Percentiles rank a stretch among this genome's conserved stretches.
Conservation (phyloP, 305 asterid species). For the Lippia alba region DNA sequence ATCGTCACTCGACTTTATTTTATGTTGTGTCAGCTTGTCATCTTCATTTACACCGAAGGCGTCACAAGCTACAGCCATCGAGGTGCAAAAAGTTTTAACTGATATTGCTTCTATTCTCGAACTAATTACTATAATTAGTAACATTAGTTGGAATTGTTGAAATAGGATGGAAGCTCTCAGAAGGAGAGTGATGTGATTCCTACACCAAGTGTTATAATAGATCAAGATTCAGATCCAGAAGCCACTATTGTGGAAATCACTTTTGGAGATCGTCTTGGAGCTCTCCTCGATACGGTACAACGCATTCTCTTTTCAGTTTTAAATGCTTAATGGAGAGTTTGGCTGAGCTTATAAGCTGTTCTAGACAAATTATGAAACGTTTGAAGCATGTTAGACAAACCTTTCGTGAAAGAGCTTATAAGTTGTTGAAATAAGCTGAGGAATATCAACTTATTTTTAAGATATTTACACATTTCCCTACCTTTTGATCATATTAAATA, state of each 20-base stretch:
- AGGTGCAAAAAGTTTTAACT: constrained; percentile 50
- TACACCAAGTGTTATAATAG: constrained; percentile 77
- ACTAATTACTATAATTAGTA: not conserved
- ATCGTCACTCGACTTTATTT: too few species aligned
- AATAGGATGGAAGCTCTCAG: constrained; percentile 68
- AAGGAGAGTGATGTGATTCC: constrained; percentile 66
- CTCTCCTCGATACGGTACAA: constrained; percentile 93
- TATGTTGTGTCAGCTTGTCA: constrained; percentile 61
- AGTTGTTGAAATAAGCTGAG: too few species aligned
- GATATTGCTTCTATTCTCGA: constrained; percentile 9
- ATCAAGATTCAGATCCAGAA: constrained; percentile 90
- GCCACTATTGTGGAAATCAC: constrained; percentile 92
- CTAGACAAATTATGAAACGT: too few species aligned
- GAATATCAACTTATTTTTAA: too few species aligned
- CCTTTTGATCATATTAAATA: too few species aligned
- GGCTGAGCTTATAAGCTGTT: too few species aligned
- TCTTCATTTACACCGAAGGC: constrained; percentile 60
- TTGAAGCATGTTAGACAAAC: too few species aligned
- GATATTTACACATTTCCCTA: too few species aligned
- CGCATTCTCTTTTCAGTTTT: too few species aligned
- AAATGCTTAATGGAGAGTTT: too few species aligned
- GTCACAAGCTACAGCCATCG: constrained; percentile 66
- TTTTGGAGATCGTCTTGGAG: constrained; percentile 97
- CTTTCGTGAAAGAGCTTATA: too few species aligned
- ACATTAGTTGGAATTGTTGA: constrained; percentile 24